Percentiles rank a stretch among this genome's conserved stretches.
Evolutionary conservation across 306 rosid species (phyloP).

Genomic region (Ormosia emarginata): DNA sequence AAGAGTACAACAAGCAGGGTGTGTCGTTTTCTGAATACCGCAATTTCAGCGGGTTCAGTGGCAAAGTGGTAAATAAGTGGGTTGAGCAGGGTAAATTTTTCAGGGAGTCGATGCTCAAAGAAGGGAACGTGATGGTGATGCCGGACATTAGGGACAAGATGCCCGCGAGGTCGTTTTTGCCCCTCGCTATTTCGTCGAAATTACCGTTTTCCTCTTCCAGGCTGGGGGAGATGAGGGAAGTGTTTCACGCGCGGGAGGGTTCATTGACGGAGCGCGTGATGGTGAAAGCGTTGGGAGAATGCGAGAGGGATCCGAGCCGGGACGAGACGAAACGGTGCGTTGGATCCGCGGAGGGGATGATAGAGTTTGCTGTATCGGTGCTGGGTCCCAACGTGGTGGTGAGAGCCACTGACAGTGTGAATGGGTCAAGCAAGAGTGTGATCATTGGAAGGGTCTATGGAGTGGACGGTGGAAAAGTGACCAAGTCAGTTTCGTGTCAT

Average conservation of each 20-base stretch:
- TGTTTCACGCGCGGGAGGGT: slow-evolving; percentile 46
- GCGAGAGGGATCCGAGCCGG: slow-evolving; percentile 59
- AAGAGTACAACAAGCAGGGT: slow-evolving; percentile 46
- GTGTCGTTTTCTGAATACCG: slow-evolving; percentile 49
- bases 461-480: slow-evolving; percentile 65
- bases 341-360: slow-evolving; percentile 70
- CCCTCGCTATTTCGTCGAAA: slow-evolving; percentile 42
- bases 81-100: slow-evolving; percentile 78
- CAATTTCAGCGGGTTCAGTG: slow-evolving; percentile 39
- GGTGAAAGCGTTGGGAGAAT: slow-evolving; percentile 38
- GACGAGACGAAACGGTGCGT: slow-evolving; percentile 83
- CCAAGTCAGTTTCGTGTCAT: slow-evolving; percentile 78
- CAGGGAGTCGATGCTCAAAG: slow-evolving; percentile 54
- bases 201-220: slow-evolving; percentile 50
- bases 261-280: slow-evolving; percentile 54
- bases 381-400: slow-evolving; percentile 45
- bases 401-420: slow-evolving; percentile 46
- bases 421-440: slow-evolving; percentile 49
- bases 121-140: slow-evolving; percentile 66
- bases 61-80: slow-evolving; percentile 39
- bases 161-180: slow-evolving; percentile 77
- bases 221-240: slow-evolving; percentile 25
- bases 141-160: slow-evolving; percentile 72
- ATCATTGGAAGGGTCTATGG: slow-evolving; percentile 53
- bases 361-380: slow-evolving; percentile 55